Percentiles rank a stretch among this genome's conserved stretches.
phyloP scores from a whole-genome alignment of 768 basidiomycete species.

The Trametes sanguinea region DNA sequence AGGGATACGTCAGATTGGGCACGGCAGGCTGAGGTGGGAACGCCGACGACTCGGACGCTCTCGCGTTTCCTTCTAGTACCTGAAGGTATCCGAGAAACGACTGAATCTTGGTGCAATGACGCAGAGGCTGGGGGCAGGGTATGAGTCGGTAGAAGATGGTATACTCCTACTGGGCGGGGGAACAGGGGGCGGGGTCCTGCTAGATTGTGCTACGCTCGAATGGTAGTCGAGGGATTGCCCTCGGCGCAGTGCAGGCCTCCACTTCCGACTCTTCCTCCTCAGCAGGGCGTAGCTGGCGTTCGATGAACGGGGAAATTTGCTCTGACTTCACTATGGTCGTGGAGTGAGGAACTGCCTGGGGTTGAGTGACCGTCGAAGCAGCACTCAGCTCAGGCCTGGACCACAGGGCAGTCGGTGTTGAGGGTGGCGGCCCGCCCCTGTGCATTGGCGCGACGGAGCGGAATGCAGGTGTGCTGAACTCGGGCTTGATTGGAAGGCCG shows the following conservation, averaged over 20 bases:
- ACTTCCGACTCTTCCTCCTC: not conserved
- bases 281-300: not conserved
- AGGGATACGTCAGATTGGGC: constrained; percentile 10
- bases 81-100: not conserved
- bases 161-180: too few species aligned
- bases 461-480: not conserved
- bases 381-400: not conserved
- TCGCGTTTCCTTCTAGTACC: not conserved
- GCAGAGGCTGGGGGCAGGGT: too few species aligned
- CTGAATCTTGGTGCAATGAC: not conserved
- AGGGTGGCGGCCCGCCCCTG: too few species aligned
- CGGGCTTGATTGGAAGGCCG: not conserved
- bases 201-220: not conserved
- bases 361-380: not conserved
- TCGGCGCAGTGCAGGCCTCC: not conserved
- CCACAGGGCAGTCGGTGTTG: too few species aligned
- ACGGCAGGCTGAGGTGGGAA: not conserved
- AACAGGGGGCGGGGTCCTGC: not conserved
- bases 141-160: too few species aligned
- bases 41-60: not conserved
- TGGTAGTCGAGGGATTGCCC: constrained; percentile 11
- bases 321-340: not conserved
- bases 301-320: not conserved
- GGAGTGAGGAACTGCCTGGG: not conserved
- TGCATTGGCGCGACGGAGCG: too few species aligned